Conservation (phyloP, 2,329 filamentous ascomycete species). For the Alternaria brassicicola region DNA sequence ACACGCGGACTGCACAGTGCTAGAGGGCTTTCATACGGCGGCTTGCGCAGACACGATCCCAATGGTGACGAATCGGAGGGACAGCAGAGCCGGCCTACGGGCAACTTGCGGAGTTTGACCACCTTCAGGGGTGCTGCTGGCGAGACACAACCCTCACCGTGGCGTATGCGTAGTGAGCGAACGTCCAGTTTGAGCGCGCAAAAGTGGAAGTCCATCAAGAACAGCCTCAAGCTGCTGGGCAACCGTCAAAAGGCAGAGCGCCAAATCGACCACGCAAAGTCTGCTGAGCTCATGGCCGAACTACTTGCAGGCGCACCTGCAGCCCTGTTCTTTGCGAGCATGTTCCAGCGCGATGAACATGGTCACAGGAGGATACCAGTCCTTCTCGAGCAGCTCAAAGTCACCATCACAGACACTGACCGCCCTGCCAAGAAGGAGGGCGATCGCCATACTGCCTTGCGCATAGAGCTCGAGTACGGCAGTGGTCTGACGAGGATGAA, state of each 20-base stretch:
- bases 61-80: constrained; percentile 38
- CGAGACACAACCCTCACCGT: constrained; percentile 50
- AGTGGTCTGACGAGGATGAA: constrained; percentile 95
- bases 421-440: constrained; percentile 34
- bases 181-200: constrained; percentile 64
- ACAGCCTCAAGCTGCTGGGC: constrained; percentile 77
- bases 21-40: constrained; percentile 55
- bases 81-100: constrained; percentile 48
- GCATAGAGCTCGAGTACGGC: constrained; percentile 93
- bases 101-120: constrained; percentile 55
- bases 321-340: constrained; percentile 91
- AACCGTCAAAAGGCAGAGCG: constrained; percentile 82
- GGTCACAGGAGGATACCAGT: constrained; percentile 95
- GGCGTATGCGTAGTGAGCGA: constrained; percentile 54
- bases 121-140: constrained; percentile 50
- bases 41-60: constrained; percentile 43
- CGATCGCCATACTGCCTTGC: constrained; percentile 81
- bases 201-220: constrained; percentile 93
- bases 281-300: constrained; percentile 94
- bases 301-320: constrained; percentile 90
- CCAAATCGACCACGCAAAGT: constrained; percentile 91
- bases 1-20: constrained; percentile 55
- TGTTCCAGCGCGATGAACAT: constrained; percentile 97
- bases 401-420: constrained; percentile 82
- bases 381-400: constrained; percentile 89